Conservation (phyloP, 208 protist genomes). For the Histomonas meleagridis region DNA sequence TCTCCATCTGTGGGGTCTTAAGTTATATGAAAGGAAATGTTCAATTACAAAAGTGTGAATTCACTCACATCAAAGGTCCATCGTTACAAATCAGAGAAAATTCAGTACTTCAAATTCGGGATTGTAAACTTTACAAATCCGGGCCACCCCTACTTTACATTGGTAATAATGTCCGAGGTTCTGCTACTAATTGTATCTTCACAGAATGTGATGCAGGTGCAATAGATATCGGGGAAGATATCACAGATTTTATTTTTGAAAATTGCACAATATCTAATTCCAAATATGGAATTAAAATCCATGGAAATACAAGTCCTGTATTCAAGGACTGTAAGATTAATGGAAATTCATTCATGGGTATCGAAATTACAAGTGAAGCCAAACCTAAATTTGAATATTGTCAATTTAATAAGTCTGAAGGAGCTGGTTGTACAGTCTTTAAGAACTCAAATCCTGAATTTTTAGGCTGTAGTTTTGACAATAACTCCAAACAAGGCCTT, state of each 20-base stretch:
- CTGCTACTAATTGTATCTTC: not conserved
- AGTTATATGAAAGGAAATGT: not conserved
- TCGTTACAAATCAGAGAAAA: not conserved
- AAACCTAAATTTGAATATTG: not conserved
- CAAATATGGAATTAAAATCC: not conserved
- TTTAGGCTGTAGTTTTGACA: not conserved
- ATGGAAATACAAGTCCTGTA: not conserved
- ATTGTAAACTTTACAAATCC: not conserved
- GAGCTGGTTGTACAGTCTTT: not conserved
- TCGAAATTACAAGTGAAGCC: not conserved
- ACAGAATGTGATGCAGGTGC: not conserved
- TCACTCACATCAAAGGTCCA: not conserved
- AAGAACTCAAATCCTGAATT: not conserved
- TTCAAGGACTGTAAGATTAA: not conserved
- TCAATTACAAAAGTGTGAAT: not conserved
- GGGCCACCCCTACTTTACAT: not conserved
- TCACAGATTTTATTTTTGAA: not conserved
- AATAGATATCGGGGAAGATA: not conserved
- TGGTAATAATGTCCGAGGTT: not conserved
- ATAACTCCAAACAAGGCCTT: not conserved
- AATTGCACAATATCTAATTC: not conserved
- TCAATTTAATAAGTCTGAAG: not conserved
- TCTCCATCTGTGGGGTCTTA: not conserved
- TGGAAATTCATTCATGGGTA: not conserved
- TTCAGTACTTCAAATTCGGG: not conserved